Evolutionary conservation across 1,284 basidiomycete species (phyloP).

Genomic region (Pascua sp.): DNA sequence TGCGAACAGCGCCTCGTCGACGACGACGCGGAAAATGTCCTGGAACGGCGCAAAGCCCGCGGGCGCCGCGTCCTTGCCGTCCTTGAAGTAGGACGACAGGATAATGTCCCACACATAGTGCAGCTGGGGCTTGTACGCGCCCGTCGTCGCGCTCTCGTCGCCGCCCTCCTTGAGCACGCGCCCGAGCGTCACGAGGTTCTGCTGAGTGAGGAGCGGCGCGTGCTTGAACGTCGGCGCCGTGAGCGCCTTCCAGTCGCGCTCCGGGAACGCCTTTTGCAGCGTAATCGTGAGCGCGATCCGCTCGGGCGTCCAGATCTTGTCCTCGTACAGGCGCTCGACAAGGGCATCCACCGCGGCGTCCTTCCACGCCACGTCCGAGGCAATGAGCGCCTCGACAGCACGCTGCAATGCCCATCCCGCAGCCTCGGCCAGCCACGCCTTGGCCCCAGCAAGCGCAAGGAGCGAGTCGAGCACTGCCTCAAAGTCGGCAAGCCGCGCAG

Average conservation of each 20-base stretch:
- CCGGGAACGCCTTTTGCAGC: conserved; percentile 48
- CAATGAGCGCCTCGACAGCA: conserved; percentile 60
- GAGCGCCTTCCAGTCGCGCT: conserved; percentile 66
- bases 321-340: conserved; percentile 57
- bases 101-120: conserved; percentile 90
- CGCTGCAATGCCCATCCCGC: conserved; percentile 78
- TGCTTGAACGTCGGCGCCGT: conserved; percentile 75
- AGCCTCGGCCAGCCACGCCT: conserved; percentile 88
- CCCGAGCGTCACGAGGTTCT: conserved; percentile 71
- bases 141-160: conserved; percentile 45
- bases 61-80: conserved; percentile 29
- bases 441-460: conserved; percentile 69
- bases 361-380: conserved; percentile 66
- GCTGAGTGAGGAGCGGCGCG: conserved; percentile 59
- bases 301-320: conserved; percentile 75
- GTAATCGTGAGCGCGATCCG: conserved; percentile 77
- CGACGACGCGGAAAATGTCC: conserved; percentile 83
- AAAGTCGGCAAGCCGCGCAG: conserved; percentile 61
- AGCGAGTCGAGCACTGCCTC: conserved; percentile 64
- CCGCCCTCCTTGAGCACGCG: conserved; percentile 63
- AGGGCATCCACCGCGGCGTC: conserved; percentile 60
- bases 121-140: conserved; percentile 82
- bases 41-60: conserved; percentile 65
- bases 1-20: conserved; percentile 89
- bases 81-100: conserved; percentile 68